These are phyloP conservation scores for Myriosclerotinia curreyana DNA, from an alignment of 2,329 filamentous ascomycete species.

Conservation along the genomic window DNA sequence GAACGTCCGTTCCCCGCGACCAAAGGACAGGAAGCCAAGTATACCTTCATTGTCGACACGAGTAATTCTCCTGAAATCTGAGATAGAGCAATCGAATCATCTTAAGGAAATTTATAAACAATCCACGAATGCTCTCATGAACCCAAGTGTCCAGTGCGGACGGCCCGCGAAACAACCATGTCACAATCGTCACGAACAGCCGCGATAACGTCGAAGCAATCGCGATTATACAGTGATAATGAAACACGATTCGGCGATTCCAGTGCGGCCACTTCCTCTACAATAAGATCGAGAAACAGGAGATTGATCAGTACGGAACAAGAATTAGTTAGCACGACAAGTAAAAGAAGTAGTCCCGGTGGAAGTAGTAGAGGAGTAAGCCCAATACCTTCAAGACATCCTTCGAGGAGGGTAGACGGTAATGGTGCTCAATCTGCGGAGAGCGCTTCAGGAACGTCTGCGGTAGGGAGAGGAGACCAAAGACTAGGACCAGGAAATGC, in stretches of 20 bases:
- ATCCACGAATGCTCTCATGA: constrained; percentile 30
- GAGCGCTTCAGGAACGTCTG: constrained; percentile 9
- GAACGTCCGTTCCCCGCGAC: constrained; percentile 21
- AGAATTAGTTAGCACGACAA: constrained; percentile 35
- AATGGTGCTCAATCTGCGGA: constrained; percentile 12
- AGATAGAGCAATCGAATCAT: constrained; percentile 5
- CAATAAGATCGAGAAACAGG: constrained; percentile 36
- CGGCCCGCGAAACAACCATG: constrained; percentile 29
- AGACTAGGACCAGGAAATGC: constrained; percentile 16
- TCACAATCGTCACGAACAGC: constrained; percentile 26
- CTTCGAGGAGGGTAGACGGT: constrained; percentile 24
- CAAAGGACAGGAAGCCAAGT: constrained; percentile 13
- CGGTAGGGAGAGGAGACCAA: constrained; percentile 11
- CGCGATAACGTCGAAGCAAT: constrained; percentile 23
- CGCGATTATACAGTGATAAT: constrained; percentile 20
- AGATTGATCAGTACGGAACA: constrained; percentile 36
- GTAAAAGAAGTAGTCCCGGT: constrained; percentile 38
- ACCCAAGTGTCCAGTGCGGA: constrained; percentile 28
- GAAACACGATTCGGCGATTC: constrained; percentile 15
- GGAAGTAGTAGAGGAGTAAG: constrained; percentile 47
- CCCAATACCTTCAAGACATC: constrained; percentile 48
- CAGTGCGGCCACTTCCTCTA: constrained; percentile 23
- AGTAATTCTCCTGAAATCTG: neutral
- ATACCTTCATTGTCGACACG: constrained; percentile 11
- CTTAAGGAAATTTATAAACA: neutral